Percentiles rank a stretch among this genome's conserved stretches.
These are phyloP conservation scores for Colletotrichum kahawae DNA, from an alignment of 2,329 filamentous ascomycete genomes.

Conservation along the genomic window DNA sequence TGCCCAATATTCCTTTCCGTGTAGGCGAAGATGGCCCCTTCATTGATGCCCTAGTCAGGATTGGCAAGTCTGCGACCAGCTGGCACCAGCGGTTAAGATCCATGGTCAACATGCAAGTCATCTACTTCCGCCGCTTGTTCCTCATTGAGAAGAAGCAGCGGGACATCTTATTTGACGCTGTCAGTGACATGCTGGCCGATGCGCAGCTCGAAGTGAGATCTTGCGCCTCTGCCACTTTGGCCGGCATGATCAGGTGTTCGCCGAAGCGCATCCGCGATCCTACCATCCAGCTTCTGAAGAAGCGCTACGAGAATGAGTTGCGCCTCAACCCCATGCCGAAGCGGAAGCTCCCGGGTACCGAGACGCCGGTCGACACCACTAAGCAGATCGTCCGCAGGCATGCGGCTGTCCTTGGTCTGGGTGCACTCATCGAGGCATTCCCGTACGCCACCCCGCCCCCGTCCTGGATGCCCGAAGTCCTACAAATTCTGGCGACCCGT, in stretches of 20 bases:
- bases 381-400: constrained; percentile 83
- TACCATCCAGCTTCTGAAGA: constrained; percentile 77
- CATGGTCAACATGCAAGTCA: constrained; percentile 97
- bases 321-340: constrained; percentile 87
- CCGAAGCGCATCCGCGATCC: constrained; percentile 78
- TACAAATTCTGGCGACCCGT: constrained; percentile 82
- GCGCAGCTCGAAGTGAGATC: constrained; percentile 91
- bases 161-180: constrained; percentile 82
- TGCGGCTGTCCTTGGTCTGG: constrained; percentile 89
- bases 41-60: constrained; percentile 83
- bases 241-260: constrained; percentile 98
- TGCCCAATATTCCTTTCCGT: constrained; percentile 93
- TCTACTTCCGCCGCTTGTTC: constrained; percentile 97
- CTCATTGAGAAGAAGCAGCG: constrained; percentile 78
- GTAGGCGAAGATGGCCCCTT: constrained; percentile 85
- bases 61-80: constrained; percentile 81
- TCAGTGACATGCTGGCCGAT: constrained; percentile 95
- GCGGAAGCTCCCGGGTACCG: constrained; percentile 65
- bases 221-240: constrained; percentile 89
- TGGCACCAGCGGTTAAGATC: constrained; percentile 97
- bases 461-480: constrained; percentile 88
- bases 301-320: constrained; percentile 80
- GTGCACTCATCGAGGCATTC: constrained; percentile 92
- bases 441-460: constrained; percentile 94
- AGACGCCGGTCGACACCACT: constrained; percentile 73